phyloP scores from a whole-genome alignment of 257 asterid genomes.

The Ballota nigra region DNA sequence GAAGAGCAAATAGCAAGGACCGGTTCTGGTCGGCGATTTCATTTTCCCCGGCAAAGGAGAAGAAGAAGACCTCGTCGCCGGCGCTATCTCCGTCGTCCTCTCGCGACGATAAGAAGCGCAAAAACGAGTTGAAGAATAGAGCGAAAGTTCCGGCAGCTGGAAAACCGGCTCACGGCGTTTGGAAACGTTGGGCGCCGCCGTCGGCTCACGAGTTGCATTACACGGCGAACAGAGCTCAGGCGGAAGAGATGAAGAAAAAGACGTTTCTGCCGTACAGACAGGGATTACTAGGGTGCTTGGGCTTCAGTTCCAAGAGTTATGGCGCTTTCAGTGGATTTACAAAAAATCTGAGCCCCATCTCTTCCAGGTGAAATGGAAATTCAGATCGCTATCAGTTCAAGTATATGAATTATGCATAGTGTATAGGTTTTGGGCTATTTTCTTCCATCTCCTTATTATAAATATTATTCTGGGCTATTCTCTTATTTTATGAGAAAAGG shows the following conservation, averaged over 20 bases:
- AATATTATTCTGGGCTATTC: background rate
- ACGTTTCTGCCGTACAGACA: conserved; percentile 87
- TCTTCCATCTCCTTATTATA: background rate
- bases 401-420: background rate
- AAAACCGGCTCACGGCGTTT: conserved; percentile 47
- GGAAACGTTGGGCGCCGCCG: conserved; percentile 43
- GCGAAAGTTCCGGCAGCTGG: conserved; percentile 27
- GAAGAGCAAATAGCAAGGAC: conserved; percentile 42
- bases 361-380: conserved; percentile 51
- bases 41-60: conserved; percentile 42
- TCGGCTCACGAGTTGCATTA: conserved; percentile 92
- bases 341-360: conserved; percentile 75
- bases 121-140: conserved; percentile 19
- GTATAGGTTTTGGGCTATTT: conserved; percentile 19
- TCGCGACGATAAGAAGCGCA: conserved; percentile 36
- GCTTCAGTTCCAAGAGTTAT: conserved; percentile 86
- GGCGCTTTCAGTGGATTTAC: conserved; percentile 87
- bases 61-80: conserved; percentile 28
- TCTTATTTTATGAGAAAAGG: background rate
- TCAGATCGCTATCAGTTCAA: background rate
- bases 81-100: conserved; percentile 47
- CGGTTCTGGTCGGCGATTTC: conserved; percentile 55
- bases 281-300: conserved; percentile 87
- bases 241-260: conserved; percentile 97
- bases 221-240: conserved; percentile 79